Percentiles rank a stretch among this genome's conserved stretches.
phyloP scores from a whole-genome alignment of 805 yeast genomes.

The Schizosaccharomyces pombe region ASM294v3 CU329670.1:4660001-4660500 shows the following conservation, averaged over 20 bases:
- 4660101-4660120: constrained; percentile 41
- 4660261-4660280: constrained; percentile 70
- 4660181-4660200: constrained; percentile 17
- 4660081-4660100: constrained; percentile 7
- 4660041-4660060: constrained; percentile 3
- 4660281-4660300: constrained; percentile 69
- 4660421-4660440: constrained; percentile 54
- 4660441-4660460: constrained; percentile 37
- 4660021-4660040: neutral
- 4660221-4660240: constrained; percentile 24
- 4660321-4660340: constrained; percentile 37
- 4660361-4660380: constrained; percentile 23
- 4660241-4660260: constrained; percentile 50
- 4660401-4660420: constrained; percentile 48
- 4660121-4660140: constrained; percentile 96
- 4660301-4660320: constrained; percentile 33
- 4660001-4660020: neutral
- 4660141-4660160: constrained; percentile 73
- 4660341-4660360: constrained; percentile 9
- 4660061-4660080: neutral
- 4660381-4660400: constrained; percentile 50
- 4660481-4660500: constrained; percentile 31
- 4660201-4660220: constrained; percentile 11
- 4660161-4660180: constrained; percentile 34
- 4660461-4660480: neutral